A percentile compares a stretch with the other conserved stretches of the same genome.
Evolutionary conservation across 306 rosid genomes (phyloP).

Genomic region (Mimosa bimucronata): DNA sequence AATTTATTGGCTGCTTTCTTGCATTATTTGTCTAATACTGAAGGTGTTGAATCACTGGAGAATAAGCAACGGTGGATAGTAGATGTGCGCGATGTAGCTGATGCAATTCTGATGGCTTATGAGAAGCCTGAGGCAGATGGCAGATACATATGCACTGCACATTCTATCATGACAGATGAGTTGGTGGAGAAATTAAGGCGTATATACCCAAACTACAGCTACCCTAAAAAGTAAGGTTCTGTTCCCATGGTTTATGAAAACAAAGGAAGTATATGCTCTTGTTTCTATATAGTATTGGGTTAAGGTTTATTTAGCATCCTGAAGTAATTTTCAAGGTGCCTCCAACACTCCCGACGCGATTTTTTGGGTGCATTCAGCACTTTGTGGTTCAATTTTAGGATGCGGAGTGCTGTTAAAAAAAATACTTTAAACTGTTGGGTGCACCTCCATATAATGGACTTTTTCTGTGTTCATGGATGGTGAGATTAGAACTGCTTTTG

Average conservation of each 20-base stretch:
- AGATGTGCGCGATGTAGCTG: conserved; percentile 68
- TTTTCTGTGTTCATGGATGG: too few species aligned
- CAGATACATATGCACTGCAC: conserved; percentile 65
- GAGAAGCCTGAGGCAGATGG: conserved; percentile 76
- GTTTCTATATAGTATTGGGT: conserved; percentile 5
- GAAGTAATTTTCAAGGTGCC: too few species aligned
- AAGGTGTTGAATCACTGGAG: conserved; percentile 58
- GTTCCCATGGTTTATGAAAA: conserved; percentile 26
- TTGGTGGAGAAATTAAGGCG: conserved; percentile 59
- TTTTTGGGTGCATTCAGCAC: too few species aligned
- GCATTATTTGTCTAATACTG: conserved; percentile 27
- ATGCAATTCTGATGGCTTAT: conserved; percentile 61
- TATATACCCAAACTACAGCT: conserved; percentile 61
- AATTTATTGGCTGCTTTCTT: conserved; percentile 4
- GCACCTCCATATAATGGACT: too few species aligned
- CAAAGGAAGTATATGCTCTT: not conserved
- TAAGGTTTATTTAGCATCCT: too few species aligned
- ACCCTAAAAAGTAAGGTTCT: conserved; percentile 66
- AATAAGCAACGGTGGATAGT: conserved; percentile 50
- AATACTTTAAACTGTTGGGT: too few species aligned
- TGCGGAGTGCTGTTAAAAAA: too few species aligned
- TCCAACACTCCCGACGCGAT: too few species aligned
- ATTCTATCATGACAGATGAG: conserved; percentile 37
- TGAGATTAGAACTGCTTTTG: too few species aligned
- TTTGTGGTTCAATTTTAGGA: too few species aligned